phyloP scores from a whole-genome alignment of 2,329 filamentous ascomycete genomes.

The Albophoma yamanashiensis region DNA sequence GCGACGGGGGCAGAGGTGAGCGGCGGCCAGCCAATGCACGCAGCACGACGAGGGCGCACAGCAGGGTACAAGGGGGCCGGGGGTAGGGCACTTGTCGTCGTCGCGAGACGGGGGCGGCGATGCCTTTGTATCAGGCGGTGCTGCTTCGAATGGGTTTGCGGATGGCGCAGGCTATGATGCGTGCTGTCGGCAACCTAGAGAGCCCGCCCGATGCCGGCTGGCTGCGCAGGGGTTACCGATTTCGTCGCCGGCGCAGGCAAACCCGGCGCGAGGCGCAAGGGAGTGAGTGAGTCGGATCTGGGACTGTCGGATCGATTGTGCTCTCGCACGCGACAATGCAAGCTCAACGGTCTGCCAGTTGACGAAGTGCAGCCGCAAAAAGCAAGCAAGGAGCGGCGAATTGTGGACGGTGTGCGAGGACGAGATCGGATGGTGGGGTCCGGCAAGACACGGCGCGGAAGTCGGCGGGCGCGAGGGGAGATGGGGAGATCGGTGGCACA shows the following conservation, averaged over 20 bases:
- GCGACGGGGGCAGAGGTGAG: conserved; percentile 9
- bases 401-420: not conserved
- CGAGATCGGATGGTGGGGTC: conserved; percentile 2
- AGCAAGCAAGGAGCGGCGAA: not conserved
- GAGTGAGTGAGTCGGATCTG: not conserved
- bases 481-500: not conserved
- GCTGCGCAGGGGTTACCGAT: not conserved
- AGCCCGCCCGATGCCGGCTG: not conserved
- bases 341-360: not conserved
- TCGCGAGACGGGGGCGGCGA: not conserved
- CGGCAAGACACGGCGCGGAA: conserved; percentile 2
- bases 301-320: not conserved
- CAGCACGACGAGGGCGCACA: conserved; percentile 4
- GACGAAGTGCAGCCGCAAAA: conserved; percentile 3
- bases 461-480: not conserved
- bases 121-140: not conserved
- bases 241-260: not conserved
- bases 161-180: not conserved
- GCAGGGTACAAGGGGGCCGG: conserved; percentile 3
- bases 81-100: not conserved
- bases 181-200: not conserved
- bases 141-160: not conserved
- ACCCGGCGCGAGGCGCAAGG: not conserved
- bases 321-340: not conserved
- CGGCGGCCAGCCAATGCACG: conserved; percentile 18